Conservation (phyloP, 257 asterid genomes). For the Fraxinus excelsior region DNA sequence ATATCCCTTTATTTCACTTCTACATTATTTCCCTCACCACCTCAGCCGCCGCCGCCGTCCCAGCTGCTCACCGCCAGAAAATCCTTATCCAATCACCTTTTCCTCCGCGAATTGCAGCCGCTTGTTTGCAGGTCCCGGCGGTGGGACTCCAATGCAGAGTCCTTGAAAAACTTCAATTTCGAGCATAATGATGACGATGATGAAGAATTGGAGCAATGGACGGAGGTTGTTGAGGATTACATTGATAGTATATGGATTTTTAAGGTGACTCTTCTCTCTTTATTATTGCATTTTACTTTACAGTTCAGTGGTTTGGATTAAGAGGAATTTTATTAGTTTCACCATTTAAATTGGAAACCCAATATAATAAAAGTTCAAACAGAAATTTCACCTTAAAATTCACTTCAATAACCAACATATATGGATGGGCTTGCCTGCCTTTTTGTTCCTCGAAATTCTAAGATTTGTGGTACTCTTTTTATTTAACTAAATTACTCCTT, state of each 20-base stretch:
- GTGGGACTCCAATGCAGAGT: slow-evolving; percentile 73
- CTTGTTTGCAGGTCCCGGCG: slow-evolving; percentile 43
- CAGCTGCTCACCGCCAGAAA: background rate
- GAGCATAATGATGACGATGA: slow-evolving; percentile 20
- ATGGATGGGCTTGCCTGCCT: too few relatives aligned
- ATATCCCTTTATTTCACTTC: slow-evolving; percentile 12
- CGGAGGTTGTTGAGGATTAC: slow-evolving; percentile 55
- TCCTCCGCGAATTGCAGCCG: slow-evolving; percentile 30
- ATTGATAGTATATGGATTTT: slow-evolving; percentile 83
- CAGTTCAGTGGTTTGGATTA: too few relatives aligned
- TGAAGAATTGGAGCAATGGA: slow-evolving; percentile 45
- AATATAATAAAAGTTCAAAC: background rate
- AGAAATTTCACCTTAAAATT: background rate
- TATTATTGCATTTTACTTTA: background rate
- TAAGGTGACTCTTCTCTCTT: slow-evolving; percentile 45
- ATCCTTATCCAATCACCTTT: slow-evolving; percentile 17
- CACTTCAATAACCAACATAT: too few relatives aligned
- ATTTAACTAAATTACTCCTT: too few relatives aligned
- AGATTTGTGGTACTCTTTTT: background rate
- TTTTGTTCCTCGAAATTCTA: background rate
- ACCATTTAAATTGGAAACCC: background rate
- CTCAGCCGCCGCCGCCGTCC: slow-evolving; percentile 2
- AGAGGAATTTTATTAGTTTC: too few relatives aligned
- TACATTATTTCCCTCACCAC: slow-evolving; percentile 14
- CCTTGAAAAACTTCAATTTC: slow-evolving; percentile 33